A percentile compares a stretch with the other conserved stretches of the same genome.
Evolutionary conservation across 2,329 filamentous ascomycete species (phyloP).

Genomic region (Acarospora socialis): DNA sequence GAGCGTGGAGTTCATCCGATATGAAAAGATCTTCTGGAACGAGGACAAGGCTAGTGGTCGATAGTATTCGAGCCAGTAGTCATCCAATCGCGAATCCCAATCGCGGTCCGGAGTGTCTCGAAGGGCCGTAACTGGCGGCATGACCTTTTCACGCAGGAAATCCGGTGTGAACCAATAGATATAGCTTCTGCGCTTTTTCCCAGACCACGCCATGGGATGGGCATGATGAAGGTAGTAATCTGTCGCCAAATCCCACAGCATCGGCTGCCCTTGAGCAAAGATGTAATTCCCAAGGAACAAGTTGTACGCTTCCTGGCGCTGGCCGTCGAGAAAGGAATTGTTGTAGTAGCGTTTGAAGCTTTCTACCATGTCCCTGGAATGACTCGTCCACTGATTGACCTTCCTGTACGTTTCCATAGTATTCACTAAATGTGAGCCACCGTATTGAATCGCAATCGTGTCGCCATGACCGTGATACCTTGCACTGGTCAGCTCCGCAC

Average conservation of each 20-base stretch:
- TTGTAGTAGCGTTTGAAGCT: constrained; percentile 99
- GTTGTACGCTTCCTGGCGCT: constrained; percentile 95
- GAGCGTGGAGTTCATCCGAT: constrained; percentile 79
- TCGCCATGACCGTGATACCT: constrained; percentile 81
- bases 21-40: constrained; percentile 82
- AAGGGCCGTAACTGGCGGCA: constrained; percentile 35
- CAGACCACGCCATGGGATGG: constrained; percentile 59
- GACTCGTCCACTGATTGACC: constrained; percentile 97
- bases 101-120: constrained; percentile 25
- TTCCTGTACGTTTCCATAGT: constrained; percentile 99
- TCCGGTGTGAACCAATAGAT: constrained; percentile 77
- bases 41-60: constrained; percentile 76
- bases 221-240: constrained; percentile 95
- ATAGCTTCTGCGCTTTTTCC: constrained; percentile 53
- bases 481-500: constrained; percentile 2
- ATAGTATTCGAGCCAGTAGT: constrained; percentile 98
- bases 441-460: constrained; percentile 94
- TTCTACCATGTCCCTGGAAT: constrained; percentile 96
- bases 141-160: constrained; percentile 48
- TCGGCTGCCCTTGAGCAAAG: constrained; percentile 71
- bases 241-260: constrained; percentile 90
- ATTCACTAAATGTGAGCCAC: constrained; percentile 92
- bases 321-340: constrained; percentile 95
- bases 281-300: constrained; percentile 94
- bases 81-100: constrained; percentile 55